Evolutionary conservation across 306 rosid genomes (phyloP), one percentile per base, ranked within the genome.

Genomic region (Benincasa hispida): DNA sequence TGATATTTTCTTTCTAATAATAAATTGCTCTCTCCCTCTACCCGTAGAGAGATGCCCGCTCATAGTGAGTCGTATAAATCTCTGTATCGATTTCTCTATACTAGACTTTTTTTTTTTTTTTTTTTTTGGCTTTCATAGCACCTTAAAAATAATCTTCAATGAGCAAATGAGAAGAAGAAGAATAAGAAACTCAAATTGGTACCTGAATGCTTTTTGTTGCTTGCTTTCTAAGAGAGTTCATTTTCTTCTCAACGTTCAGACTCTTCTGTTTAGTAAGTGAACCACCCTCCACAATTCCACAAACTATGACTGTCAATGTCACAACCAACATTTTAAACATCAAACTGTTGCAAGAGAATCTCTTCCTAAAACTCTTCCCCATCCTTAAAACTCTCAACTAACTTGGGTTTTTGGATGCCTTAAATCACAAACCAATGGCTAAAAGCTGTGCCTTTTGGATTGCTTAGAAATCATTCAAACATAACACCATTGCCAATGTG

Each of bases 191-290:
- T 18, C 15, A 15, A 45, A 34, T 22, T 48, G 41, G 39, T 70
- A 90, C 92, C 92, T 80, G 75, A 51, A 90, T 85, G 69, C 79
- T 80, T 70, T 88, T 87, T 51, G 81, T 32, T 66, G 92, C 81
- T 72, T 81, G 86, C 70, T 41, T 82, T 59, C 86, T 82, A 70
- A 87, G 87, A 61, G 81, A 83, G 42, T 78, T 77, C 55, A 85
- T 13, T 87, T 87, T 87, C 82, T 80, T 87, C 77, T 85, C 84
- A 53, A 76, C 87, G 82, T 83, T 84, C 68, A 81, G 48, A 79
- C 80, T 75, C 88, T 74, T 79, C 0, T 78, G 83, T 45, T 19
- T 78, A 55, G 89, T 78, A 72, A 77, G 79, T 2, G 81, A 58
- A 24, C 53, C 73, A 76, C 58, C 76, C 77, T 80, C 82, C 73